Evolutionary conservation across 345 rosid genomes (phyloP).

Genomic region (Hevea brasiliensis): DNA sequence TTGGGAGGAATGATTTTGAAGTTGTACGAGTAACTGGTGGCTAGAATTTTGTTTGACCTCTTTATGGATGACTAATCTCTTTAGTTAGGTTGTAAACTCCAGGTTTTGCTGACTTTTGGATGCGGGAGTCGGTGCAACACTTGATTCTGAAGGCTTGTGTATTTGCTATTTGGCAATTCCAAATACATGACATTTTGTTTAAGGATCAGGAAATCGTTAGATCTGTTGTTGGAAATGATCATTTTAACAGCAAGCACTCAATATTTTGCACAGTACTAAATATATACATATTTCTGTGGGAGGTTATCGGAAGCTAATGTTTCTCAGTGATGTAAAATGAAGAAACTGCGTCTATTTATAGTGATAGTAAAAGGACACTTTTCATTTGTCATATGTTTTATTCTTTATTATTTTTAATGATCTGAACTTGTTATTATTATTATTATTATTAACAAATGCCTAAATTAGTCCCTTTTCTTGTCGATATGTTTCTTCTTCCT

Average conservation of each 20-base stretch:
- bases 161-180: slow-evolving; percentile 21
- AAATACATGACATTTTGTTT: slow-evolving; percentile 7
- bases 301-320: slow-evolving; percentile 13
- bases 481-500: no score
- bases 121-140: slow-evolving; percentile 14
- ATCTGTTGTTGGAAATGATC: slow-evolving; percentile 4
- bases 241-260: background rate
- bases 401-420: background rate
- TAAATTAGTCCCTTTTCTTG: no score
- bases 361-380: slow-evolving; percentile 1
- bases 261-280: background rate
- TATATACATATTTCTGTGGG: slow-evolving; percentile 11
- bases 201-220: slow-evolving; percentile 21
- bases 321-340: slow-evolving; percentile 23
- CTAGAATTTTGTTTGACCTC: slow-evolving; percentile 22
- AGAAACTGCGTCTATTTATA: slow-evolving; percentile 10
- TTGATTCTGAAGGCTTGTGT: slow-evolving; percentile 24
- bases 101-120: slow-evolving; percentile 33
- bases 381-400: background rate
- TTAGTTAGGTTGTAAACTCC: slow-evolving; percentile 37
- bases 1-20: background rate
- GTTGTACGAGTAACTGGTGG: slow-evolving; percentile 13
- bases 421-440: no score
- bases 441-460: no score
- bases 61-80: slow-evolving; percentile 15